phyloP scores from a whole-genome alignment of 257 asterid species.

The Solanum peruvianum region DNA sequence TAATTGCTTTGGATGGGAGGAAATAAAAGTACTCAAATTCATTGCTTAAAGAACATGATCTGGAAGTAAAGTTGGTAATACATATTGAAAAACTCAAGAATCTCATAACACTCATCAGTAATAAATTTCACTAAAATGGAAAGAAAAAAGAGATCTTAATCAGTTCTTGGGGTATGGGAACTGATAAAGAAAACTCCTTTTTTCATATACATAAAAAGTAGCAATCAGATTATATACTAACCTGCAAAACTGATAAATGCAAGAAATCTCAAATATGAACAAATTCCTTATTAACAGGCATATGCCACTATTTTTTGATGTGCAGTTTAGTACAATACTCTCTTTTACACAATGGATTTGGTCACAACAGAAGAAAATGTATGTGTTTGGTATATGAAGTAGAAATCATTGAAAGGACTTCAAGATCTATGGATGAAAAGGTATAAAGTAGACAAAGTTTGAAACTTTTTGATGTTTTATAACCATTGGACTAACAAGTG shows the following conservation, averaged over 20 bases:
- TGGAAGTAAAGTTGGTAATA: background rate
- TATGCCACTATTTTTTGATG: background rate
- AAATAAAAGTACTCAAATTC: background rate
- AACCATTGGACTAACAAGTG: conserved; percentile 10
- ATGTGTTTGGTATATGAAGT: background rate
- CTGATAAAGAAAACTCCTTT: conserved; percentile 1
- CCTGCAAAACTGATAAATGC: background rate
- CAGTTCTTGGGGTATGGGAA: background rate
- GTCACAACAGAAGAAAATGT: background rate
- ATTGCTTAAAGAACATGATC: background rate
- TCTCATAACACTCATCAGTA: background rate
- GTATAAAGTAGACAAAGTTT: conserved; percentile 15
- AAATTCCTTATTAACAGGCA: background rate
- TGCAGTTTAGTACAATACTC: background rate
- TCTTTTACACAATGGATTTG: background rate
- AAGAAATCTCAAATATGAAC: conserved; percentile 1
- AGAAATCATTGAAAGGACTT: conserved; percentile 9
- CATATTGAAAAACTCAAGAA: background rate
- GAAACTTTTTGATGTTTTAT: conserved; percentile 5
- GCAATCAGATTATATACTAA: background rate
- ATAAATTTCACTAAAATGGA: conserved; percentile 24
- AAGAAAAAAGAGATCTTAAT: background rate
- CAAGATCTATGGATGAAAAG: conserved; percentile 34
- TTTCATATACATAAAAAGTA: background rate
- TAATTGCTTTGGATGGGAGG: background rate